Base-by-base conservation (phyloP, 805 yeast species). In the Martiniozyma abietophila region DNA sequence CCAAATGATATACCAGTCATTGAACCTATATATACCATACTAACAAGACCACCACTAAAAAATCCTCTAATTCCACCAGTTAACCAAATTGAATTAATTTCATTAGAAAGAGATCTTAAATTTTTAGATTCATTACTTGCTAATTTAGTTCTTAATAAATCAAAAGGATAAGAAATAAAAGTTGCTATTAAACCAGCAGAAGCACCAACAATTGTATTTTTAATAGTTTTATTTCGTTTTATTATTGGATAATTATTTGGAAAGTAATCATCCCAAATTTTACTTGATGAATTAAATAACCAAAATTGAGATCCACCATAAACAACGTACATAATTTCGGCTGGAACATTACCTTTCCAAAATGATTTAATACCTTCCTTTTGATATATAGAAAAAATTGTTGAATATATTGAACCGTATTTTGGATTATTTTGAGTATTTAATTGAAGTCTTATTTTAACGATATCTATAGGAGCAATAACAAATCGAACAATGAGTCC, bases 291-390 rank as follows among this genome's bases (percentile, higher is more conserved):
- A 2, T 85, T 65, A 48, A 79, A 83, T 2, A 82, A 59, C 1
- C 89, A 64, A 58, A 92, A 92, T 54, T 92, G 97, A 0, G 73
- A 60, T 1, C 83, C 83, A 9, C 97, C 96, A 48, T 89, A 92
- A 8, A 81, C 45, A 10, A 89, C 61, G 49, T 92, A 92, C 75
- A 92, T 71, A 25, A 76, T 54, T 43, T 85, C 85, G 0, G 97
- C 98, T 0, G 98, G 95, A 0, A 84, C 67, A 51, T 92, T 92
- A 0, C 98, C 98, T 53, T 86, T 88, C 97, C 97, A 92, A n/a
- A 89, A 63, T 0, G 85, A 89, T 4, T 55, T 40, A 1, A 78
- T 27, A 5, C 62, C 62, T 54, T 89, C 97, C 22, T 72, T 64
- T 14, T 54, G 51, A 1, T 68, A 42, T 2, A 85, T 67, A 2